phyloP scores from a whole-genome alignment of 23 red algal species.

The Chondrus crispus region DNA sequence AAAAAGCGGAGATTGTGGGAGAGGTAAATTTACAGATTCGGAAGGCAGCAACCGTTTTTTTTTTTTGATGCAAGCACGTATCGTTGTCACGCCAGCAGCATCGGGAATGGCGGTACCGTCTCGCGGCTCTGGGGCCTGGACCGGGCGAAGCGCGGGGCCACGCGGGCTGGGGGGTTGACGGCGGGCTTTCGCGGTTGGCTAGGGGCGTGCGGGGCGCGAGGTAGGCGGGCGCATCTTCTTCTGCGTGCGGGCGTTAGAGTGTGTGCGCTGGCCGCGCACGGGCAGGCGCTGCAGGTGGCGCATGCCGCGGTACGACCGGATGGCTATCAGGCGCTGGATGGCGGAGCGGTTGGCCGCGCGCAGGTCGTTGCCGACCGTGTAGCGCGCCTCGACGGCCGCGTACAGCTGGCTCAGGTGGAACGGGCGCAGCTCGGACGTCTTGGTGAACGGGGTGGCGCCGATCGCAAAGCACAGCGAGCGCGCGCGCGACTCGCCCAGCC shows the following conservation, averaged over 20 bases:
- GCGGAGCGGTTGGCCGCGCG: background rate
- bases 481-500: constrained; percentile 44
- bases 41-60: no score
- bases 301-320: constrained; percentile 56
- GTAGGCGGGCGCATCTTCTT: constrained; percentile 48
- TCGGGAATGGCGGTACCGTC: no score
- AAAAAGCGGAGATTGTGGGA: no score
- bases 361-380: constrained; percentile 35
- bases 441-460: constrained; percentile 34
- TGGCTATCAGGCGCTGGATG: constrained; percentile 58
- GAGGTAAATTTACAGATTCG: no score
- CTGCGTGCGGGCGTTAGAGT: constrained; percentile 59
- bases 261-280: constrained; percentile 61
- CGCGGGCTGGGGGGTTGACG: no score
- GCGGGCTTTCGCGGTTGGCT: no score
- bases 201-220: no score
- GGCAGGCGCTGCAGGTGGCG: constrained; percentile 52
- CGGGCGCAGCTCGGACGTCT: constrained; percentile 37
- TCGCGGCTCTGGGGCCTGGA: no score
- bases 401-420: constrained; percentile 58
- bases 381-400: constrained; percentile 21
- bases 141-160: no score
- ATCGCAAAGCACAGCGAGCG: constrained; percentile 49
- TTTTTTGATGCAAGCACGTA: no score
- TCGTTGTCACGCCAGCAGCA: no score